phyloP scores from a whole-genome alignment of 345 rosid species.

The Hirschfeldia incana region DNA sequence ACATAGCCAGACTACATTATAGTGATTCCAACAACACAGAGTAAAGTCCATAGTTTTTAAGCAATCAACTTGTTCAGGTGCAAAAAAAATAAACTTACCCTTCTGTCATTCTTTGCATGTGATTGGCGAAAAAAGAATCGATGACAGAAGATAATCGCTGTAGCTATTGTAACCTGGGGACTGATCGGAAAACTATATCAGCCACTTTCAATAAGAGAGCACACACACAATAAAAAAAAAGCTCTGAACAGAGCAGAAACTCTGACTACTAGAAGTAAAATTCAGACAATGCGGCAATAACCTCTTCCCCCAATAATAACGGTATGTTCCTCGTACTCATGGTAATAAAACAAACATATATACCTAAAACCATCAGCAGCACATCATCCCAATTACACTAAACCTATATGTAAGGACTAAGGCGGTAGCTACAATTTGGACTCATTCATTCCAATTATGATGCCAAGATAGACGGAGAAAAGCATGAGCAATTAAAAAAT shows the following conservation, averaged over 20 bases:
- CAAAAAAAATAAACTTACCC: constrained; percentile 62
- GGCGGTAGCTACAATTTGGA: too few relatives aligned
- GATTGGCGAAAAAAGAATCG: constrained; percentile 97
- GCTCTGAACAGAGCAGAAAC: constrained; percentile 1
- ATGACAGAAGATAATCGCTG: constrained; percentile 96
- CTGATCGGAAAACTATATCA: constrained; percentile 49
- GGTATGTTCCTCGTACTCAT: not conserved
- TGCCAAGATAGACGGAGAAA: constrained; percentile 7
- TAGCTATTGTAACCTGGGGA: constrained; percentile 98
- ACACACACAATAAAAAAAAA: not conserved
- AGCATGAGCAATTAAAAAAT: not conserved
- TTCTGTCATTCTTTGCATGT: constrained; percentile 91
- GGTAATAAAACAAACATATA: not conserved
- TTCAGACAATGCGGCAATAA: not conserved
- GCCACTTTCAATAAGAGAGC: constrained; percentile 6
- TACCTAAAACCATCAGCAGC: constrained; percentile 4
- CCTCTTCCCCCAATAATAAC: constrained; percentile 6
- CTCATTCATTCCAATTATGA: too few relatives aligned
- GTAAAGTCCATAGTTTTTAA: not conserved
- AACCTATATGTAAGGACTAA: not conserved
- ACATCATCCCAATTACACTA: not conserved
- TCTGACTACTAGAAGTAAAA: constrained; percentile 8
- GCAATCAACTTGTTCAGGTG: constrained; percentile 18
- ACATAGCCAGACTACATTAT: constrained; percentile 31
- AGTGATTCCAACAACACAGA: constrained; percentile 7